These are phyloP conservation scores for Capsicum chinense DNA, from an alignment of 257 asterid species.

Conservation along the genomic window DNA sequence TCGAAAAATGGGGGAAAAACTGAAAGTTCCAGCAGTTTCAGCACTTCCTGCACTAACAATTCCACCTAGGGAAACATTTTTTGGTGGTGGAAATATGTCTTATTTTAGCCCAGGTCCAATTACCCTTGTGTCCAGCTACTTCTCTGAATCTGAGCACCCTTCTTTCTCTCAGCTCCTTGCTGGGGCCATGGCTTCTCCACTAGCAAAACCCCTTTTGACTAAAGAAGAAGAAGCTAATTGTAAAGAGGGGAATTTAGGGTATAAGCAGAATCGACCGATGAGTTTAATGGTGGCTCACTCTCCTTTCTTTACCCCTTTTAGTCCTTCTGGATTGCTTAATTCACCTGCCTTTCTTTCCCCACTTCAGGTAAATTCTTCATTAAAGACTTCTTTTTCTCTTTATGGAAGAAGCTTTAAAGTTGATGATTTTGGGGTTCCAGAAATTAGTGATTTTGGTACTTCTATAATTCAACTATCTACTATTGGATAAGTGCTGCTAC, in stretches of 20 bases:
- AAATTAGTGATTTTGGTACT: constrained; percentile 7
- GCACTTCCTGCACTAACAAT: constrained; percentile 41
- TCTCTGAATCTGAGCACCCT: constrained; percentile 58
- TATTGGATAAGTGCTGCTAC: neutral
- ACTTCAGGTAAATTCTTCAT: constrained; percentile 58
- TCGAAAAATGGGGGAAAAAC: constrained; percentile 15
- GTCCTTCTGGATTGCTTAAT: constrained; percentile 78
- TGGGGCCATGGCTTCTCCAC: constrained; percentile 91
- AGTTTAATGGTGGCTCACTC: constrained; percentile 68
- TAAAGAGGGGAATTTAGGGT: constrained; percentile 51
- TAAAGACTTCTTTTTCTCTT: no score
- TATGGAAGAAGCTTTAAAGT: no score
- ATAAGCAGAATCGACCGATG: constrained; percentile 83
- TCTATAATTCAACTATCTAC: neutral
- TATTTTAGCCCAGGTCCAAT: constrained; percentile 53
- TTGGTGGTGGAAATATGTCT: constrained; percentile 38
- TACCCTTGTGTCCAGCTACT: constrained; percentile 50
- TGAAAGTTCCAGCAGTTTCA: constrained; percentile 27
- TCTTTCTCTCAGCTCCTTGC: constrained; percentile 91
- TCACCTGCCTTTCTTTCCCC: constrained; percentile 93
- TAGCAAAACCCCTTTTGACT: constrained; percentile 34
- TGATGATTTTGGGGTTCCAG: neutral
- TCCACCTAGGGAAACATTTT: constrained; percentile 46
- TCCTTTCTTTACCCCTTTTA: constrained; percentile 68
- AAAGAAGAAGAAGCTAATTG: constrained; percentile 6